phyloP scores from a whole-genome alignment of 23 red algal genomes.

The Agarophyton chilense region DNA sequence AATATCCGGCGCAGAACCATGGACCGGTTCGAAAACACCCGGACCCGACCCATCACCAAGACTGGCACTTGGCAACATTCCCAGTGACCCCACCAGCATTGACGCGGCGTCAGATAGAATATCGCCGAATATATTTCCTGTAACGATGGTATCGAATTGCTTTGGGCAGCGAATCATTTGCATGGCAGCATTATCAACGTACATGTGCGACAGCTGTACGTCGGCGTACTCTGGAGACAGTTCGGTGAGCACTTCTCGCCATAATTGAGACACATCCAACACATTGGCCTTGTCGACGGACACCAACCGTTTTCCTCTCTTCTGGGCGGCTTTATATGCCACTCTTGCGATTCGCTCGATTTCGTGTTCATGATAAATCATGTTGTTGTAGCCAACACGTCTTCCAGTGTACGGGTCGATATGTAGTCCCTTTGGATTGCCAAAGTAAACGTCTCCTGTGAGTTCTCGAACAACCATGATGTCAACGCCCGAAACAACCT shows the following conservation, averaged over 20 bases:
- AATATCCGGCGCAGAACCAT: slow-evolving; percentile 98
- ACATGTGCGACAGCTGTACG: slow-evolving; percentile 93
- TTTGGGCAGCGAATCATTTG: slow-evolving; percentile 91
- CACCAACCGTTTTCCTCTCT: slow-evolving; percentile 59
- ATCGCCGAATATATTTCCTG: slow-evolving; percentile 98
- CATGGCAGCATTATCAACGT: slow-evolving; percentile 99
- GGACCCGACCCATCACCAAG: slow-evolving; percentile 84
- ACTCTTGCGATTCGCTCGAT: slow-evolving; percentile 84
- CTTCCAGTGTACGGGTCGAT: slow-evolving; percentile 47
- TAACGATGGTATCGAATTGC: slow-evolving; percentile 96
- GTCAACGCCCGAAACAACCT: slow-evolving; percentile 84
- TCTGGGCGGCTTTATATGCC: slow-evolving; percentile 70
- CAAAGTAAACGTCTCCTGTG: slow-evolving; percentile 98
- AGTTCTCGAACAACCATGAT: slow-evolving; percentile 97
- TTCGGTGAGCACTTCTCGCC: slow-evolving; percentile 80
- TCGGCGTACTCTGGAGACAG: slow-evolving; percentile 72
- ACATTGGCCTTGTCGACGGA: slow-evolving; percentile 98
- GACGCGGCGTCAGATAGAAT: slow-evolving; percentile 94
- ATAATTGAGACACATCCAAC: slow-evolving; percentile 89
- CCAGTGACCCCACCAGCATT: slow-evolving; percentile 91
- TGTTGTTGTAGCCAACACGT: slow-evolving; percentile 88
- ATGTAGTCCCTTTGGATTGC: slow-evolving; percentile 77
- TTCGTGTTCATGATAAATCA: slow-evolving; percentile 93
- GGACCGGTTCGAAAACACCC: slow-evolving; percentile 94
- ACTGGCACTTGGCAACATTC: slow-evolving; percentile 94